These are phyloP conservation scores for Tricholoma terreum DNA, from an alignment of 768 basidiomycete species.

Conservation along the genomic window DNA sequence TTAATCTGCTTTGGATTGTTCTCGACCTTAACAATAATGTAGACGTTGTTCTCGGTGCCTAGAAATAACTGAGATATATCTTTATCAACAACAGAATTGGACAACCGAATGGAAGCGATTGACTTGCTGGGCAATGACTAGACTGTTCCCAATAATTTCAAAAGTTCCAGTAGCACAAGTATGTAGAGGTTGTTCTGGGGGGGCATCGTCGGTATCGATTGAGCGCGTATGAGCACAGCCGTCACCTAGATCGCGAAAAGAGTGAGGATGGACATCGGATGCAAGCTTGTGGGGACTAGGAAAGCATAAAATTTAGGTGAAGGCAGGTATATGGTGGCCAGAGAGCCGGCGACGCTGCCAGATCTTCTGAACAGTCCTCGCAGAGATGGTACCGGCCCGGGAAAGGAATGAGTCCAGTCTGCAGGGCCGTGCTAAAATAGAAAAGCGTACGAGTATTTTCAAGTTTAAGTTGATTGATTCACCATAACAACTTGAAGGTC, in stretches of 20 bases:
- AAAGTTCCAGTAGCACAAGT: slow-evolving; percentile 50
- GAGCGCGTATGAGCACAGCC: slow-evolving; percentile 17
- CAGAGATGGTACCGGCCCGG: too few species aligned
- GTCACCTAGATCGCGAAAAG: slow-evolving; percentile 9
- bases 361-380: background rate
- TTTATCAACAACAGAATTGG: background rate
- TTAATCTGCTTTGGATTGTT: slow-evolving; percentile 64
- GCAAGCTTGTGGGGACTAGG: background rate
- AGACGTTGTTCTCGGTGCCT: slow-evolving; percentile 46
- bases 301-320: too few species aligned
- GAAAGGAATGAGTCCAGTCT: too few species aligned
- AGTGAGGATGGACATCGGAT: slow-evolving; percentile 9
- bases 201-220: slow-evolving; percentile 30
- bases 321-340: background rate
- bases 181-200: slow-evolving; percentile 51
- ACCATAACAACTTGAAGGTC: too few species aligned
- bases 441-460: too few species aligned
- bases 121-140: slow-evolving; percentile 77
- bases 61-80: slow-evolving; percentile 43
- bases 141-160: slow-evolving; percentile 65
- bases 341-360: background rate
- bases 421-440: too few species aligned
- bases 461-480: too few species aligned
- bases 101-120: slow-evolving; percentile 10
- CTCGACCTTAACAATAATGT: slow-evolving; percentile 79